A percentile compares a stretch with the other conserved stretches of the same genome.
These are phyloP conservation scores for Xylaria polymorpha DNA, from an alignment of 2,329 filamentous ascomycete species.

Conservation along the genomic window DNA sequence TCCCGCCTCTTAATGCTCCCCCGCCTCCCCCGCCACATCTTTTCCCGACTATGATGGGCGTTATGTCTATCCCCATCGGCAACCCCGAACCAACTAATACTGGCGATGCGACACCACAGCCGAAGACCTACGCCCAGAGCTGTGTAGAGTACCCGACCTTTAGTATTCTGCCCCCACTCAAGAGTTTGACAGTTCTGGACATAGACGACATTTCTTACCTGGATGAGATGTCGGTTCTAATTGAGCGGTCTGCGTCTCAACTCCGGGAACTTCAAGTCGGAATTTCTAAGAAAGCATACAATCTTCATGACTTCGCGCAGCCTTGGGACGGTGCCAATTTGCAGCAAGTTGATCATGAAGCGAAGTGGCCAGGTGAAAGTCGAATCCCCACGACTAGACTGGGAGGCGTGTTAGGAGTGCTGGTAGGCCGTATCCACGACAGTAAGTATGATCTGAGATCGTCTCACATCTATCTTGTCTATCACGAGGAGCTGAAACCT, in stretches of 20 bases:
- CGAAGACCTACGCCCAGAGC: slow-evolving; percentile 62
- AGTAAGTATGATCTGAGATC: slow-evolving; percentile 51
- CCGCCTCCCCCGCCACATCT: slow-evolving; percentile 40
- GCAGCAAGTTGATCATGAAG: slow-evolving; percentile 71
- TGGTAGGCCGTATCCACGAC: slow-evolving; percentile 76
- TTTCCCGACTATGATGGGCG: slow-evolving; percentile 39
- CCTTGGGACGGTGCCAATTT: slow-evolving; percentile 72
- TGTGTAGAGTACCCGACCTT: slow-evolving; percentile 83
- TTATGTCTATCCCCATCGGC: slow-evolving; percentile 35
- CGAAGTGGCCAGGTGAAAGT: slow-evolving; percentile 66
- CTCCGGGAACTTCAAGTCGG: slow-evolving; percentile 80
- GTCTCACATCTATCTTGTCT: neutral
- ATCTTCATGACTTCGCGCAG: slow-evolving; percentile 64
- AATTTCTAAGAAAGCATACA: slow-evolving; percentile 65
- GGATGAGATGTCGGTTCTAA: slow-evolving; percentile 82
- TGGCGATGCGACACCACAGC: slow-evolving; percentile 51
- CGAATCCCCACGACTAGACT: slow-evolving; percentile 71
- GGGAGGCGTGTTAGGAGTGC: slow-evolving; percentile 74
- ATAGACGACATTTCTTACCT: slow-evolving; percentile 86
- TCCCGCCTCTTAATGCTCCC: slow-evolving; percentile 44
- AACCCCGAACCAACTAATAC: slow-evolving; percentile 45
- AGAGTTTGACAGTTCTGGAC: slow-evolving; percentile 80
- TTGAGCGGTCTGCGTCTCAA: slow-evolving; percentile 74
- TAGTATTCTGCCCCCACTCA: slow-evolving; percentile 79
- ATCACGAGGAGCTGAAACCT: neutral